These are phyloP conservation scores for Metarhizium brunneum DNA, from an alignment of 2,329 filamentous ascomycete species.

Conservation along the genomic window DNA sequence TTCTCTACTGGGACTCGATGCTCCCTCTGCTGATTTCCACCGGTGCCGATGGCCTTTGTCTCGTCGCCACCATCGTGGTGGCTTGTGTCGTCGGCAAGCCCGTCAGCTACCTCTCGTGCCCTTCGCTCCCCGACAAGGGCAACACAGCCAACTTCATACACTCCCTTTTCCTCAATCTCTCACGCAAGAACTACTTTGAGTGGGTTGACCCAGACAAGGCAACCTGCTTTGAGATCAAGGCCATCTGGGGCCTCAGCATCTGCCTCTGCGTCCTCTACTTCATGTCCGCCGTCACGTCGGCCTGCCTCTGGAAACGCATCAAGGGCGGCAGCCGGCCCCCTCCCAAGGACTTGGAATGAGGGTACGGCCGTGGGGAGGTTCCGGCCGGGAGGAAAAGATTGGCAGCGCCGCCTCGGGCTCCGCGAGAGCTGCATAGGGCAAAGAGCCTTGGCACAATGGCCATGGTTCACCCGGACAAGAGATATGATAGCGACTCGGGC, in stretches of 20 bases:
- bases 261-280: constrained; percentile 64
- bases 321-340: constrained; percentile 27
- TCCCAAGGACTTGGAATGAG: constrained; percentile 42
- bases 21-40: constrained; percentile 65
- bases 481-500: constrained; percentile 22
- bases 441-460: constrained; percentile 29
- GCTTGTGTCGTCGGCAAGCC: constrained; percentile 72
- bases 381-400: constrained; percentile 9
- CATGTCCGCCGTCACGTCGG: constrained; percentile 48
- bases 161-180: constrained; percentile 31
- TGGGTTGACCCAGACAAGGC: constrained; percentile 44
- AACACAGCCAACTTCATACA: constrained; percentile 35
- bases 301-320: constrained; percentile 54
- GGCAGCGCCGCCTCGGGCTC: constrained; percentile 4
- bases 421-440: constrained; percentile 13
- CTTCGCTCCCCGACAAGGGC: constrained; percentile 31
- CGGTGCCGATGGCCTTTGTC: constrained; percentile 56
- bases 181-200: constrained; percentile 24
- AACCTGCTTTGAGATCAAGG: constrained; percentile 77
- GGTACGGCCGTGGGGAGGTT: constrained; percentile 34
- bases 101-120: constrained; percentile 69
- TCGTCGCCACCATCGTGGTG: constrained; percentile 71
- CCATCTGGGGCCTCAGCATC: constrained; percentile 79
- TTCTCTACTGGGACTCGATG: constrained; percentile 69
- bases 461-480: constrained; percentile 21